A percentile compares a stretch with the other conserved stretches of the same genome.
Conservation (phyloP, 768 basidiomycete species). For the Pleurotus cornucopiae region DNA sequence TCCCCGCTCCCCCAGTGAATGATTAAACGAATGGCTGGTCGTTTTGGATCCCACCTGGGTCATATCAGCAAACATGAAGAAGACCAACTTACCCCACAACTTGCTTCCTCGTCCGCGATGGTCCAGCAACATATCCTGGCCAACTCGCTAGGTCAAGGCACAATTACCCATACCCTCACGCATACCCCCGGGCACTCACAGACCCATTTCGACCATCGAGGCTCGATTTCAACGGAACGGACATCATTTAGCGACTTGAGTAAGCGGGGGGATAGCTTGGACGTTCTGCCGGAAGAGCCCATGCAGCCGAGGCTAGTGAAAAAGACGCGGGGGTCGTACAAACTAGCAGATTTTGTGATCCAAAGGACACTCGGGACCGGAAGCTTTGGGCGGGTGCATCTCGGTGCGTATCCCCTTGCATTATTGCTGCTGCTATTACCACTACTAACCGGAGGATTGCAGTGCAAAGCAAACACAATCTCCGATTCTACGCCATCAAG, state of each 20-base stretch:
- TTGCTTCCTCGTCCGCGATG: not conserved
- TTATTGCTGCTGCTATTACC: constrained; percentile 7
- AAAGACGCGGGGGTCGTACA: constrained; percentile 63
- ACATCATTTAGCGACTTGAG: constrained; percentile 52
- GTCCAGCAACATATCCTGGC: not conserved
- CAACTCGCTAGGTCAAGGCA: no score
- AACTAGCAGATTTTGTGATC: constrained; percentile 73
- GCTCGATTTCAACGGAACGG: constrained; percentile 64
- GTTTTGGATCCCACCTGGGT: constrained; percentile 7
- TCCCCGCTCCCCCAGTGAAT: not conserved
- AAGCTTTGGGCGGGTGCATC: constrained; percentile 94
- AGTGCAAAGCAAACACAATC: constrained; percentile 91
- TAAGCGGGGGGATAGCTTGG: constrained; percentile 32
- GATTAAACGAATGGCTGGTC: constrained; percentile 6
- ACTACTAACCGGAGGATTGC: constrained; percentile 11
- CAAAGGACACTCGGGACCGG: constrained; percentile 88
- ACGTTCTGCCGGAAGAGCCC: constrained; percentile 26
- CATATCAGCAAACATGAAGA: constrained; percentile 2
- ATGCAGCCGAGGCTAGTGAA: constrained; percentile 28
- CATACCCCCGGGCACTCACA: not conserved
- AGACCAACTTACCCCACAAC: constrained; percentile 4
- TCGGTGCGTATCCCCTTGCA: constrained; percentile 45
- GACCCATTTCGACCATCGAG: constrained; percentile 50
- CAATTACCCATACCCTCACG: no score
- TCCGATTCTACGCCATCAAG: constrained; percentile 96